A percentile compares a stretch with the other conserved stretches of the same genome.
Evolutionary conservation across 306 rosid species (phyloP).

Genomic region (Cicer arietinum): DNA sequence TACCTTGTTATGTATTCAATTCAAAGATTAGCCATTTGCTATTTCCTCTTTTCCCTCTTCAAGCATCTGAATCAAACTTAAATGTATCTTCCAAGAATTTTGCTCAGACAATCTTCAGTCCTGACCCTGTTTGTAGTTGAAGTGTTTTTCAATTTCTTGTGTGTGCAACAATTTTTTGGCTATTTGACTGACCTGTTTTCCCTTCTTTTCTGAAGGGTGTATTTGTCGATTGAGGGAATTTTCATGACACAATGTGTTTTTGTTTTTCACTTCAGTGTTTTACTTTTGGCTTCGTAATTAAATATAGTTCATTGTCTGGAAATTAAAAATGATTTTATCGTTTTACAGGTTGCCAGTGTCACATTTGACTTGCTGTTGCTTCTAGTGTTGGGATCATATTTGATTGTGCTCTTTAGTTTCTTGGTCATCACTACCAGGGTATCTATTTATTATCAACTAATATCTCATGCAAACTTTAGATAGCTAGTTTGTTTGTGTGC

Average conservation of each 20-base stretch:
- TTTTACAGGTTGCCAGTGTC: constrained; percentile 91
- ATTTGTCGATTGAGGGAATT: not conserved
- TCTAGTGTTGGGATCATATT: constrained; percentile 63
- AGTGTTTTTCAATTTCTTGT: constrained; percentile 21
- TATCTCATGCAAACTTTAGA: constrained; percentile 22
- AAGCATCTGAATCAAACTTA: constrained; percentile 26
- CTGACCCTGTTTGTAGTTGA: constrained; percentile 6
- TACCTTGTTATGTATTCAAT: constrained; percentile 4
- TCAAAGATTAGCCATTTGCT: not conserved
- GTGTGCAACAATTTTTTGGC: not conserved
- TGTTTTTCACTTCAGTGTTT: constrained; percentile 9
- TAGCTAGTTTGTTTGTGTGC: constrained; percentile 4
- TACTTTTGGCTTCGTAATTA: not conserved
- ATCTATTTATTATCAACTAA: constrained; percentile 27
- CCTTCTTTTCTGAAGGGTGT: not conserved
- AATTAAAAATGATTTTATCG: constrained; percentile 30
- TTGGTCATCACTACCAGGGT: constrained; percentile 64
- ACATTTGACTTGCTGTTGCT: constrained; percentile 95
- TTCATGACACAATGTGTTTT: not conserved
- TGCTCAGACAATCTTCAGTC: constrained; percentile 5
- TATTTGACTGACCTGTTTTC: constrained; percentile 27
- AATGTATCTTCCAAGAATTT: constrained; percentile 20
- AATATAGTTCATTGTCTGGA: not conserved
- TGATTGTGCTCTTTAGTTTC: constrained; percentile 58
- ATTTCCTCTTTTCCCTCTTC: not conserved